Evolutionary conservation across 1,139 yeast species (phyloP).

Genomic region (Kurtzmaniella quercitrusa): DNA sequence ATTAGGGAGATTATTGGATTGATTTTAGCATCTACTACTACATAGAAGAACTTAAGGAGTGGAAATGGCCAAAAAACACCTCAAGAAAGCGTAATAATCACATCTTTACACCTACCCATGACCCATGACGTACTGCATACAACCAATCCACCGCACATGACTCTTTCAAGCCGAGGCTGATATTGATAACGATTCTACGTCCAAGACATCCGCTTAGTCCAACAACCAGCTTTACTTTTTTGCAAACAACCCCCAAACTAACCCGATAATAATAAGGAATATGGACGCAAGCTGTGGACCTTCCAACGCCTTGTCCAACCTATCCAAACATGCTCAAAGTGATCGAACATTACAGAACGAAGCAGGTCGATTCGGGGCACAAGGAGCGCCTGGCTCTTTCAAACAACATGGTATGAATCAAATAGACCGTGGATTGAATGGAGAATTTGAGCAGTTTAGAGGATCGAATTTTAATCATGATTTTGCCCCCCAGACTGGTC

Average conservation of each 20-base stretch:
- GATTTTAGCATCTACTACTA: too few species aligned
- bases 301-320: constrained; percentile 31
- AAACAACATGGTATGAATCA: constrained; percentile 6
- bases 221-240: too few species aligned
- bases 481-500: constrained; percentile 16
- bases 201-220: too few species aligned
- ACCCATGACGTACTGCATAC: too few species aligned
- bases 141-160: too few species aligned
- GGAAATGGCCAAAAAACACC: too few species aligned
- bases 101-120: too few species aligned
- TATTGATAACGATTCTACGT: too few species aligned
- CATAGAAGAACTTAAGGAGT: too few species aligned
- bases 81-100: too few species aligned
- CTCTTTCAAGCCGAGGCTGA: too few species aligned
- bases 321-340: constrained; percentile 30
- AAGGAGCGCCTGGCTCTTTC: constrained; percentile 5
- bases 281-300: constrained; percentile 41
- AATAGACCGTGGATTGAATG: constrained; percentile 28
- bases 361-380: constrained; percentile 5
- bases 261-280: neutral
- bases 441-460: constrained; percentile 29
- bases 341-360: constrained; percentile 33
- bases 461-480: constrained; percentile 18
- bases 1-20: too few species aligned
- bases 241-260: neutral